A percentile compares a stretch with the other conserved stretches of the same genome.
Conservation (phyloP, 345 rosid species). For the Citrus trifoliata region DNA sequence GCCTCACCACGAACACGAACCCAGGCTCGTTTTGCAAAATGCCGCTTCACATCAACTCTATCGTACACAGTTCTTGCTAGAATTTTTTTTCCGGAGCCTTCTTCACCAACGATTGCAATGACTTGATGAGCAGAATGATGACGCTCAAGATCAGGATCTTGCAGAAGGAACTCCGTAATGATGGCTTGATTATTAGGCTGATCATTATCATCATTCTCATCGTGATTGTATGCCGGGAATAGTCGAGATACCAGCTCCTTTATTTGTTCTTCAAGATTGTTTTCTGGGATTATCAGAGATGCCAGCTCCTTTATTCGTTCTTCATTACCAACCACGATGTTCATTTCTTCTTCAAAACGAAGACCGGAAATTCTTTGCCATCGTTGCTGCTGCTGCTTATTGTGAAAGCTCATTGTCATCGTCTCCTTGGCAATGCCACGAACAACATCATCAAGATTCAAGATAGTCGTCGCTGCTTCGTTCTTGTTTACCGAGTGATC, state of each 20-base stretch:
- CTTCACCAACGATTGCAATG: constrained; percentile 23
- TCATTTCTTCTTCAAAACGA: constrained; percentile 1
- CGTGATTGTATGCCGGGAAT: too few relatives aligned
- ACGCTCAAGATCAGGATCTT: too few relatives aligned
- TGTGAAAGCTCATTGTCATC: too few relatives aligned
- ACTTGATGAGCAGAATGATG: too few relatives aligned
- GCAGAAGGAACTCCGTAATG: too few relatives aligned
- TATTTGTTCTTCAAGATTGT: too few relatives aligned
- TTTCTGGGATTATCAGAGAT: neutral
- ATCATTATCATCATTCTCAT: too few relatives aligned
- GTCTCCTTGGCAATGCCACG: neutral
- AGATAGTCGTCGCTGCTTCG: too few relatives aligned
- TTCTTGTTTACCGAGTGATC: too few relatives aligned
- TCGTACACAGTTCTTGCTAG: constrained; percentile 17
- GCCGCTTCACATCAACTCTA: constrained; percentile 4
- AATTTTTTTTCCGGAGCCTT: constrained; percentile 34
- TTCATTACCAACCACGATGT: constrained; percentile 2
- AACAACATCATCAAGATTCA: neutral
- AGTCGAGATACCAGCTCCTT: too few relatives aligned
- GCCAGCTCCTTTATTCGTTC: constrained; percentile 5
- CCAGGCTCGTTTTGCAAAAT: neutral
- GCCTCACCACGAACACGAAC: constrained; percentile 17
- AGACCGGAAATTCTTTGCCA: neutral
- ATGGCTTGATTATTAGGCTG: too few relatives aligned
- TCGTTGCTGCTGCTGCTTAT: too few relatives aligned